These are phyloP conservation scores for Colletotrichum falcatum DNA, from an alignment of 2,329 filamentous ascomycete genomes.

Conservation along the genomic window DNA sequence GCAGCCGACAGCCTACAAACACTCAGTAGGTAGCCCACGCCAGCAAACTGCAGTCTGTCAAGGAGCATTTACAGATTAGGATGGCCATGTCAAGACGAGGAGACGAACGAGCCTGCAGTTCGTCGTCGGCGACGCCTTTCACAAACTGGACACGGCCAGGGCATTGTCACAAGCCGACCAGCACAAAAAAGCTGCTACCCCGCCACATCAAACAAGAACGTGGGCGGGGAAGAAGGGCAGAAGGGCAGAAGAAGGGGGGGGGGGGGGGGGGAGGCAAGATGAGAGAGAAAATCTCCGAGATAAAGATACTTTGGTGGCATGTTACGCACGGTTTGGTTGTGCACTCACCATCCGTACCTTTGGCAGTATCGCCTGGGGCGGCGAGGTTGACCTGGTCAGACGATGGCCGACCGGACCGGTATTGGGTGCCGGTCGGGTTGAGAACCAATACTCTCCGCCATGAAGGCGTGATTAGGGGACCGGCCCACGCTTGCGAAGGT, in stretches of 20 bases:
- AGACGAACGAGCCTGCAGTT: not conserved
- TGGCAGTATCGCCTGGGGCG: not conserved
- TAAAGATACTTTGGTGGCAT: not conserved
- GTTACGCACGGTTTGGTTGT: not conserved
- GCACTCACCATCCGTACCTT: conserved; percentile 7
- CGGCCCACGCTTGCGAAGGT: not conserved
- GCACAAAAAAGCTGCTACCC: conserved; percentile 19
- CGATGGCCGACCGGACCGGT: not conserved
- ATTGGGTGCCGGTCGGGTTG: not conserved
- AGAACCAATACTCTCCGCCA: not conserved
- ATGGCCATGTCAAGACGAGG: not conserved
- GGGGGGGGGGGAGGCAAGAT: not conserved
- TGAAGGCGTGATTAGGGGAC: too few relatives aligned
- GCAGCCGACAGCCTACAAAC: not conserved
- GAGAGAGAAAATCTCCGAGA: not conserved
- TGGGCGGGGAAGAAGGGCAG: not conserved
- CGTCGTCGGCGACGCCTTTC: not conserved
- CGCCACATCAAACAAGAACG: conserved; percentile 10
- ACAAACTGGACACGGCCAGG: not conserved
- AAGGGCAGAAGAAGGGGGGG: not conserved
- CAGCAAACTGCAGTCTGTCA: not conserved
- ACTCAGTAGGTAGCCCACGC: not conserved
- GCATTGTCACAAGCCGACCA: conserved; percentile 3
- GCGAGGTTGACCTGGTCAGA: not conserved
- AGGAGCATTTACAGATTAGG: not conserved